Conservation (phyloP, 352 stramenopile genomes). For the Phytopythium vexans region DNA sequence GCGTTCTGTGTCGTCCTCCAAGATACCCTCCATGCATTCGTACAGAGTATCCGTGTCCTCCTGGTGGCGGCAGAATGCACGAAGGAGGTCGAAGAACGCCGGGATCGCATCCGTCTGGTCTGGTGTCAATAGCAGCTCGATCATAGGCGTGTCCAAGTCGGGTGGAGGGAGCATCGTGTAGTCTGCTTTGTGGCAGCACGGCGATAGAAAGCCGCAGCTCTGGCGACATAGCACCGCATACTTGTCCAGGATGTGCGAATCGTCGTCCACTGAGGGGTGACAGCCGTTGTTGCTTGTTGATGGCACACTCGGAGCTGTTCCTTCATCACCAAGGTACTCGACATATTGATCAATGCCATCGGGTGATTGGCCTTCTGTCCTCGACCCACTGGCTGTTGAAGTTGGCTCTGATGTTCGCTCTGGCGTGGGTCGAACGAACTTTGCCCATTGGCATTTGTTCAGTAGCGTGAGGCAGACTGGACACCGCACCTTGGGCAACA, state of each 20-base stretch:
- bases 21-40: slow-evolving; percentile 23
- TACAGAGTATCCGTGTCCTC: slow-evolving; percentile 27
- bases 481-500: slow-evolving; percentile 62
- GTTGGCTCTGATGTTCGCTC: slow-evolving; percentile 2
- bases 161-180: slow-evolving; percentile 48
- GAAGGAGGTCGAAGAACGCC: slow-evolving; percentile 16
- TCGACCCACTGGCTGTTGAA: neutral
- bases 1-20: slow-evolving; percentile 13
- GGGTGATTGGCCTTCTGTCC: neutral
- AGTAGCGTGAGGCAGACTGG: slow-evolving; percentile 49
- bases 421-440: slow-evolving; percentile 33
- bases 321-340: too few relatives aligned
- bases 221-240: slow-evolving; percentile 54
- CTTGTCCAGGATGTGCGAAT: slow-evolving; percentile 51
- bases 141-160: slow-evolving; percentile 5
- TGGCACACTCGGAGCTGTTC: too few relatives aligned
- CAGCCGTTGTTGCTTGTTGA: neutral
- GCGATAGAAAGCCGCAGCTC: slow-evolving; percentile 58
- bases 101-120: slow-evolving; percentile 16
- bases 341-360: too few relatives aligned
- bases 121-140: slow-evolving; percentile 10
- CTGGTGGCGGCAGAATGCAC: slow-evolving; percentile 41
- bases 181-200: slow-evolving; percentile 52
- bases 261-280: slow-evolving; percentile 18
- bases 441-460: slow-evolving; percentile 46